Base-by-base conservation (phyloP, 2,329 filamentous ascomycete species). In the Fusarium sp. region DNA sequence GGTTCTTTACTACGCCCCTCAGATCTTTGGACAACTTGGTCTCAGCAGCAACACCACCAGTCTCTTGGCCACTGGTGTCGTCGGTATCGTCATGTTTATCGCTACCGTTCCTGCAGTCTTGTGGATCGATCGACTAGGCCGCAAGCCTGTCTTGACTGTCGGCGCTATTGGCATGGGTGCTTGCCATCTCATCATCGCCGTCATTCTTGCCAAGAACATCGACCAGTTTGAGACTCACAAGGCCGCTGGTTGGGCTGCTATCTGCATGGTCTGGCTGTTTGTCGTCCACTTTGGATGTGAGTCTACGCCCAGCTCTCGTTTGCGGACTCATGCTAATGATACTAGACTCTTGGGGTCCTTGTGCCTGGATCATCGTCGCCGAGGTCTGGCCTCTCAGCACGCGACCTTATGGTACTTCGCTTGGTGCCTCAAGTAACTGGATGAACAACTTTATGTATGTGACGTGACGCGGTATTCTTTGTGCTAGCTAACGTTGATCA, bases 361-460 rank as follows among this genome's bases (percentile, higher is more conserved):
- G 90, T 75, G 88, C 90, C 0, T 94, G 93, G 93, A 93, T 94
- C 68, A 86, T 95, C 62, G 88, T 94, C 3, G 89, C 91, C 5
- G 93, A 94, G 81, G 89, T 95, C 47, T 95, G 91, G 90, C 93
- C 92, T 1, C 82, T 94, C 10, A 91, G 88, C 66, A 90, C 90
- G 15, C 87, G 92, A 5, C 88, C 93, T 2, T 93, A 94, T 68
- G 93, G 92, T 45, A 91, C 93, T 18, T 87, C 92, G 0, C 83
- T 95, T 0, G 92, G 91, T 22, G 91, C 91, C 5, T 89, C 87
- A 6, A 88, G 86, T 75, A 92, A 91, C 79, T 91, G 89, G 88
- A 90, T 90, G 76, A 88, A 88, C 78, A 89, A 89, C 78, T 89
- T 88, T 60, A 88, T 92, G 74, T 74, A 62, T 55, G 75, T 69